Evolutionary conservation across 2,329 filamentous ascomycete genomes (phyloP).

Genomic region (Aspergillus felis): DNA sequence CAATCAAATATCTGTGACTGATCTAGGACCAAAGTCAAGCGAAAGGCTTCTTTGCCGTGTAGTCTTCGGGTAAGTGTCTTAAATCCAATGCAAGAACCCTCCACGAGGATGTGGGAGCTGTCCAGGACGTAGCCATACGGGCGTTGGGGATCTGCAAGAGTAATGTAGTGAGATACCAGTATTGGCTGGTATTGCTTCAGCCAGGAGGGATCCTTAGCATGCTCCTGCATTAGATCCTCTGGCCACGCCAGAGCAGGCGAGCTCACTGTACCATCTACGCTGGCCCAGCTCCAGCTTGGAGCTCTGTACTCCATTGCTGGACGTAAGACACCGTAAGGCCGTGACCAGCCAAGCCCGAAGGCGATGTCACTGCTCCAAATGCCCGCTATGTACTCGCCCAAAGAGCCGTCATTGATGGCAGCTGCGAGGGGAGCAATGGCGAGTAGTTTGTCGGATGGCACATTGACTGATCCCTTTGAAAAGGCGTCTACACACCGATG

Average conservation of each 20-base stretch:
- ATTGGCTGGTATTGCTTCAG: not conserved
- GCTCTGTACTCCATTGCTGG: not conserved
- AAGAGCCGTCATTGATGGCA: not conserved
- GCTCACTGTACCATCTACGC: not conserved
- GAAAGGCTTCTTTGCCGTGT: not conserved
- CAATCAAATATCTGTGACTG: not conserved
- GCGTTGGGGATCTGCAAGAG: not conserved
- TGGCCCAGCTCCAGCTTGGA: not conserved
- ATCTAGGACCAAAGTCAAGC: not conserved
- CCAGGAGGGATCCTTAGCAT: not conserved
- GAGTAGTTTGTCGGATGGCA: not conserved
- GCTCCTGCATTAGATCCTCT: not conserved
- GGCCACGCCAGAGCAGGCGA: not conserved
- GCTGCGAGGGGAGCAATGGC: not conserved
- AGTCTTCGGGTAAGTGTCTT: not conserved
- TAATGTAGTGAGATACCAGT: not conserved
- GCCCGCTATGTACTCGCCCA: not conserved
- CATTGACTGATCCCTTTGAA: not conserved
- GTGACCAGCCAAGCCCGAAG: not conserved
- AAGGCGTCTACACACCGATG: not conserved
- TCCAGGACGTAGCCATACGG: not conserved
- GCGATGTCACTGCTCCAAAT: not conserved
- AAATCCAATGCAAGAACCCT: not conserved
- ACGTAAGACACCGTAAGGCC: not conserved
- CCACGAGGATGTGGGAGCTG: not conserved